phyloP scores from a whole-genome alignment of 306 rosid genomes.

The Quillaja saponaria region DNA sequence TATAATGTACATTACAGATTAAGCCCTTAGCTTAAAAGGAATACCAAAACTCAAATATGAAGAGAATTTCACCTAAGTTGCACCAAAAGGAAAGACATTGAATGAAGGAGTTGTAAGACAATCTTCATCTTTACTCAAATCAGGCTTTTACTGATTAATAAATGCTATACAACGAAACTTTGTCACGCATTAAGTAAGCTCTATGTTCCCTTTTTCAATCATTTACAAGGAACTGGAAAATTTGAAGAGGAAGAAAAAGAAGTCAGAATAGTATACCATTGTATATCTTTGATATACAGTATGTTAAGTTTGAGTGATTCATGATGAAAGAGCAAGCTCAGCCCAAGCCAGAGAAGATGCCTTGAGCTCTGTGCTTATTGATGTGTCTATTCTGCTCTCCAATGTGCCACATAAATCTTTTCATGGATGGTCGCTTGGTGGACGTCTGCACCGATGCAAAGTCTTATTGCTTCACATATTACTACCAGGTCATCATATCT shows the following conservation, averaged over 20 bases:
- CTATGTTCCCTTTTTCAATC: conserved; percentile 36
- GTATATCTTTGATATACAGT: conserved; percentile 57
- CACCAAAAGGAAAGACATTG: too few relatives aligned
- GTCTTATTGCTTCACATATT: conserved; percentile 74
- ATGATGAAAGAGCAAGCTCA: conserved; percentile 85
- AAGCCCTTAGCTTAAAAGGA: too few relatives aligned
- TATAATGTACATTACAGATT: too few relatives aligned
- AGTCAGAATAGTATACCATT: conserved; percentile 33
- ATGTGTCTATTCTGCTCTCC: conserved; percentile 88
- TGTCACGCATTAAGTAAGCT: too few relatives aligned
- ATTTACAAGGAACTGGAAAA: conserved; percentile 62
- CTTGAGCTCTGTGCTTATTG: conserved; percentile 67
- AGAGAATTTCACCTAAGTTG: too few relatives aligned
- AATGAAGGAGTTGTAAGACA: too few relatives aligned
- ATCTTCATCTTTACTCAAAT: too few relatives aligned
- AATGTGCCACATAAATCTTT: conserved; percentile 62
- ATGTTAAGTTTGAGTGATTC: conserved; percentile 52
- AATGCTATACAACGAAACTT: too few relatives aligned
- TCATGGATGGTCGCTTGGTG: conserved; percentile 58
- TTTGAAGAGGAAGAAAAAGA: conserved; percentile 16
- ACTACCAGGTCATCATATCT: conserved; percentile 74
- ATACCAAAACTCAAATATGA: too few relatives aligned
- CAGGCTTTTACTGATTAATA: conserved; percentile 20
- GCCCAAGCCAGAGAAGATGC: conserved; percentile 97
- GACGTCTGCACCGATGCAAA: conserved; percentile 70